These are phyloP conservation scores for Trichocomaceae sp. DNA, from an alignment of 2,329 filamentous ascomycete genomes.

Conservation along the genomic window DNA sequence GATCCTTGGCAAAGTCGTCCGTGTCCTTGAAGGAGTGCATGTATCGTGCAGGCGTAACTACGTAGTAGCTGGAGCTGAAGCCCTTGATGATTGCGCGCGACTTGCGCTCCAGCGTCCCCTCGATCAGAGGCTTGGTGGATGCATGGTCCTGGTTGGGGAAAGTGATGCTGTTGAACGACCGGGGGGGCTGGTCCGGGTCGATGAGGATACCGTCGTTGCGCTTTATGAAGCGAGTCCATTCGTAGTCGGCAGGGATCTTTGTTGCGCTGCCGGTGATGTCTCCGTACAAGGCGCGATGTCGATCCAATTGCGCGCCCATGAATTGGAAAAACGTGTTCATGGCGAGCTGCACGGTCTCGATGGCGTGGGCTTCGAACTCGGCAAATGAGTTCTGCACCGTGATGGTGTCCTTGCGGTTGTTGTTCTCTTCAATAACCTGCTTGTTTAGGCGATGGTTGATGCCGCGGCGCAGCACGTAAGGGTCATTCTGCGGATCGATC, in stretches of 20 bases:
- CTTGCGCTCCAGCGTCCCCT: conserved; percentile 85
- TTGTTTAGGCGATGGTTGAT: conserved; percentile 78
- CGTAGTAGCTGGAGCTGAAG: conserved; percentile 78
- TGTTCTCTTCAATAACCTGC: conserved; percentile 93
- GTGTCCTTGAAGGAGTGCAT: conserved; percentile 95
- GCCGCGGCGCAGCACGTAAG: conserved; percentile 77
- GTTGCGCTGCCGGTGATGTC: conserved; percentile 76
- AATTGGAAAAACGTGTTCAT: conserved; percentile 78
- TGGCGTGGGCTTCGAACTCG: conserved; percentile 77
- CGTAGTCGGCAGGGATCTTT: conserved; percentile 73
- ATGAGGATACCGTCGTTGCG: conserved; percentile 68
- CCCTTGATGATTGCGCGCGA: conserved; percentile 75
- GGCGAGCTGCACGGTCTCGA: conserved; percentile 74
- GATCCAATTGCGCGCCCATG: conserved; percentile 72
- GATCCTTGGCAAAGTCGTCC: conserved; percentile 57
- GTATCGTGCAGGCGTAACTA: conserved; percentile 79
- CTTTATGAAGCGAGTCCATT: conserved; percentile 79
- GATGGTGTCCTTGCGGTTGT: conserved; percentile 84
- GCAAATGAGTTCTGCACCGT: conserved; percentile 86
- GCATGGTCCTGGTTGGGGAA: conserved; percentile 87
- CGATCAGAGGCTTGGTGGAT: conserved; percentile 73
- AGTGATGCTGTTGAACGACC: conserved; percentile 63
- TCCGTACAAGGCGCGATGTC: conserved; percentile 69
- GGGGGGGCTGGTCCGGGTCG: conserved; percentile 66
- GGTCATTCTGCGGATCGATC: conserved; percentile 68